A percentile compares a stretch with the other conserved stretches of the same genome.
phyloP scores from a whole-genome alignment of 2,329 filamentous ascomycete species.

The Botrytis paeoniae region DNA sequence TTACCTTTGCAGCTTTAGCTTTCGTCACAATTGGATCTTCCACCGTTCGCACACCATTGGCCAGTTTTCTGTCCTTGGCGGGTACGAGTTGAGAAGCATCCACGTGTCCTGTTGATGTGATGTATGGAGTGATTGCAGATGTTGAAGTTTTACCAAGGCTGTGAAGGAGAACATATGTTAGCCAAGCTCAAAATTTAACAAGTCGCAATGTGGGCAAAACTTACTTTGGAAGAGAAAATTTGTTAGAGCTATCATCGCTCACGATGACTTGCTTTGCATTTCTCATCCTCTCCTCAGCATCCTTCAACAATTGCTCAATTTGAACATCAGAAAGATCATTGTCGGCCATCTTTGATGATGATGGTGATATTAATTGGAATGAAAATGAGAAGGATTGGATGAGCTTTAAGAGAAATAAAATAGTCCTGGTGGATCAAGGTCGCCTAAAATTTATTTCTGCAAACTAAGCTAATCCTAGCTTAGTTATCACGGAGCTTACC shows the following conservation, averaged over 20 bases:
- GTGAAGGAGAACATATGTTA: background rate
- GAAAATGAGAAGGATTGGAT: background rate
- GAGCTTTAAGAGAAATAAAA: constrained; percentile 12
- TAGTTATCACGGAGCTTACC: constrained; percentile 4
- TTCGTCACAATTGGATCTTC: constrained; percentile 50
- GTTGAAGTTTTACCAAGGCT: constrained; percentile 14
- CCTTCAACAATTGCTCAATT: constrained; percentile 59
- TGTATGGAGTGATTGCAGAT: constrained; percentile 48
- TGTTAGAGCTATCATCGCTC: constrained; percentile 11
- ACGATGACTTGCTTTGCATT: constrained; percentile 36
- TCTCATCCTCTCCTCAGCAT: constrained; percentile 59
- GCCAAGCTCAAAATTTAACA: background rate
- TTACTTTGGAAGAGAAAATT: constrained; percentile 22
- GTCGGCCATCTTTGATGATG: constrained; percentile 30
- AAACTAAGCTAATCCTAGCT: background rate
- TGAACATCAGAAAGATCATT: constrained; percentile 59
- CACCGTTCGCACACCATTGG: constrained; percentile 50
- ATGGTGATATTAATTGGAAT: background rate
- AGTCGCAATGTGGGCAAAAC: background rate
- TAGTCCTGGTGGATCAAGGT: constrained; percentile 10
- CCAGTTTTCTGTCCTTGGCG: constrained; percentile 45
- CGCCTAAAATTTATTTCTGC: constrained; percentile 16
- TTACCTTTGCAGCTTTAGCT: constrained; percentile 51
- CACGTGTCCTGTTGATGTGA: constrained; percentile 49
- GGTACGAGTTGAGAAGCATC: constrained; percentile 51